Conservation (phyloP, 345 rosid species). For the Cardamine occulta region DNA sequence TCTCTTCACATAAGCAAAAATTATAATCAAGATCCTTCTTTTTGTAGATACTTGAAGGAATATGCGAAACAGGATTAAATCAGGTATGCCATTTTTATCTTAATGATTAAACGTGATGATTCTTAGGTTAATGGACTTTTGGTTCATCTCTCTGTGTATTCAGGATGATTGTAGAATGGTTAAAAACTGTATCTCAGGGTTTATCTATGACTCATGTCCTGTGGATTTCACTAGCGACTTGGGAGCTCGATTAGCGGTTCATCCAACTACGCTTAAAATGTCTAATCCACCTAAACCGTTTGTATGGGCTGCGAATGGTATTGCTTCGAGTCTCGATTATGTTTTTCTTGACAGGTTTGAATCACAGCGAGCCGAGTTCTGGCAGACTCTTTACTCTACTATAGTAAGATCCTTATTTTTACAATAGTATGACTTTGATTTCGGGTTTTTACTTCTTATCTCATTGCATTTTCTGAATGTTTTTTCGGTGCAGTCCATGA, state of each 20-base stretch:
- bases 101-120: neutral
- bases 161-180: conserved; percentile 78
- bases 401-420: conserved; percentile 55
- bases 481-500: conserved; percentile 56
- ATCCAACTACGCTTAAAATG: conserved; percentile 74
- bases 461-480: conserved; percentile 13
- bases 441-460: conserved; percentile 16
- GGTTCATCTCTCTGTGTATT: conserved; percentile 27
- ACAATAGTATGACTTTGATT: neutral
- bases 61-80: conserved; percentile 54
- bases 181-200: conserved; percentile 74
- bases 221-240: conserved; percentile 88
- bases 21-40: neutral
- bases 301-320: conserved; percentile 74
- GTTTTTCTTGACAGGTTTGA: conserved; percentile 87
- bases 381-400: conserved; percentile 94
- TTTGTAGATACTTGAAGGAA: conserved; percentile 68
- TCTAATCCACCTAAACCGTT: conserved; percentile 71
- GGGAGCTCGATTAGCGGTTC: conserved; percentile 71
- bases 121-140: conserved; percentile 11
- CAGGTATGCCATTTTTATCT: conserved; percentile 46
- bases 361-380: conserved; percentile 84
- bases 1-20: neutral
- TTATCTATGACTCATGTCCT: conserved; percentile 81
- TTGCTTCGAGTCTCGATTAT: conserved; percentile 77